Evolutionary conservation across 129 eudicot species (phyloP).

Genomic region (Tagetes erecta): DNA sequence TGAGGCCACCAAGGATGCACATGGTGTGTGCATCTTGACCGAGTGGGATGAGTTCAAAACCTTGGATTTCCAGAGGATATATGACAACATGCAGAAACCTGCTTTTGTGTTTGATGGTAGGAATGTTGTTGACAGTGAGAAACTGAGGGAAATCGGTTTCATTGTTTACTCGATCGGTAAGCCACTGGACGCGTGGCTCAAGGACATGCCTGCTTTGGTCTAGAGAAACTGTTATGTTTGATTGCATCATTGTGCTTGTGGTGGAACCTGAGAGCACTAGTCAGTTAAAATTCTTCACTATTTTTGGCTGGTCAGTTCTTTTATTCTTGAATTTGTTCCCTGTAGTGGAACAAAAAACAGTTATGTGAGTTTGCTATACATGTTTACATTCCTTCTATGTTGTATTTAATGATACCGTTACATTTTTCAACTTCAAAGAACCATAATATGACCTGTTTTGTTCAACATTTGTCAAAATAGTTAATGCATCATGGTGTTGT

Average conservation of each 20-base stretch:
- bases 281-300: constrained; percentile 10
- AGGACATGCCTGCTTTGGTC: constrained; percentile 86
- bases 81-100: constrained; percentile 87
- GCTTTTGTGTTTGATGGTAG: constrained; percentile 88
- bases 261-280: constrained; percentile 10
- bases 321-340: constrained; percentile 23
- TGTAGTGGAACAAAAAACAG: constrained; percentile 27
- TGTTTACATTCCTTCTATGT: constrained; percentile 35
- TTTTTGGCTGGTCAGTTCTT: constrained; percentile 13
- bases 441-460: background rate
- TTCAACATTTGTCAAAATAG: background rate
- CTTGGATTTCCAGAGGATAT: constrained; percentile 74
- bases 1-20: constrained; percentile 82
- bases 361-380: constrained; percentile 26
- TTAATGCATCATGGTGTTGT: constrained; percentile 1
- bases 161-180: constrained; percentile 91
- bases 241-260: background rate
- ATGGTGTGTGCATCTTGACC: constrained; percentile 71
- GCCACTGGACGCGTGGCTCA: constrained; percentile 95
- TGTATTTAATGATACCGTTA: constrained; percentile 26
- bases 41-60: constrained; percentile 92
- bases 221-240: constrained; percentile 22
- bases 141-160: constrained; percentile 78
- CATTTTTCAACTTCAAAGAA: constrained; percentile 5
- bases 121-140: constrained; percentile 56